Percentiles rank a stretch among this genome's conserved stretches.
These are phyloP conservation scores for Gremmenia infestans DNA, from an alignment of 2,329 filamentous ascomycete species.

Conservation along the genomic window DNA sequence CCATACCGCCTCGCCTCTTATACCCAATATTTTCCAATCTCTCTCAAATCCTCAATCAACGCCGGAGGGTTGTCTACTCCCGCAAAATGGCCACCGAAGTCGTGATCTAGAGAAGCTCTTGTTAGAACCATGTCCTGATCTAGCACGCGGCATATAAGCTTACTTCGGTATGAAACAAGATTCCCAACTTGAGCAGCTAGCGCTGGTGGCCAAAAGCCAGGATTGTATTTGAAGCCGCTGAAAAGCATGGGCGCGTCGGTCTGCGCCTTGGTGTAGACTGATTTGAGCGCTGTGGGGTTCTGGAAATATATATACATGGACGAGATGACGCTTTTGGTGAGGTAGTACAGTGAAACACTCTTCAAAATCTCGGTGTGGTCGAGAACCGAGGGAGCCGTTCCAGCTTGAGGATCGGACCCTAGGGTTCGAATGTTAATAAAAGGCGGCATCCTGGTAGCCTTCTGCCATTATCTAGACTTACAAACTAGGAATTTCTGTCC, in stretches of 20 bases:
- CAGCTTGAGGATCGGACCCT: constrained; percentile 18
- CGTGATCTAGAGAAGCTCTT: constrained; percentile 12
- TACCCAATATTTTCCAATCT: constrained; percentile 14
- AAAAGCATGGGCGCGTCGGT: constrained; percentile 20
- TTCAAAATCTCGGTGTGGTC: constrained; percentile 15
- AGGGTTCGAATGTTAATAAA: not conserved
- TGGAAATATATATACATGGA: constrained; percentile 37
- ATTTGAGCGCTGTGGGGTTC: constrained; percentile 34
- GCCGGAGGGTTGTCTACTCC: constrained; percentile 20
- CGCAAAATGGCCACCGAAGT: constrained; percentile 20
- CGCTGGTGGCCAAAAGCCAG: constrained; percentile 9
- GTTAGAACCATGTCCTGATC: constrained; percentile 3
- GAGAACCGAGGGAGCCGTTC: constrained; percentile 13
- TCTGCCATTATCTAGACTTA: not conserved
- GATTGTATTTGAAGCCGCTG: constrained; percentile 20
- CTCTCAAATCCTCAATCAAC: constrained; percentile 16
- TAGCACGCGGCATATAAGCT: not conserved
- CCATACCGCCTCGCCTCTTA: not conserved
- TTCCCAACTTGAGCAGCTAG: not conserved
- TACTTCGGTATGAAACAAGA: not conserved
- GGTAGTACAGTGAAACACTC: constrained; percentile 17
- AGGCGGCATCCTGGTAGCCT: not conserved
- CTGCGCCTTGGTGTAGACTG: constrained; percentile 30
- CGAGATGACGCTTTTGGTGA: constrained; percentile 20
- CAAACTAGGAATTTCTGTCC: not conserved